Percentiles rank a stretch among this genome's conserved stretches.
Evolutionary conservation across 2,329 filamentous ascomycete genomes (phyloP).

Genomic region (Aspergillus aculeatus): DNA sequence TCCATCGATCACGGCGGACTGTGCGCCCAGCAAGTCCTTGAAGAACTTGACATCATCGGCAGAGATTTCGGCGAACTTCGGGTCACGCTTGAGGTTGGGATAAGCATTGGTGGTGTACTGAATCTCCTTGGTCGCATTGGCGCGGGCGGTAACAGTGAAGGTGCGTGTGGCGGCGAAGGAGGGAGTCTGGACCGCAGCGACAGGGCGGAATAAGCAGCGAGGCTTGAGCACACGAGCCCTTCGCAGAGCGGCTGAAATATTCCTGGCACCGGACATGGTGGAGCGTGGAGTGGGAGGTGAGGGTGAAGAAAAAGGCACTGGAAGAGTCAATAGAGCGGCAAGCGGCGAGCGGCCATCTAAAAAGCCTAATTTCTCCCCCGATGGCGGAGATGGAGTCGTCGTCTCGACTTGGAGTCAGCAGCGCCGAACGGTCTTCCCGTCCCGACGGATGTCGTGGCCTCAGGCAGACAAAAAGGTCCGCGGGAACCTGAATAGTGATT

Average conservation of each 20-base stretch:
- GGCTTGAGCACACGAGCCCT: conserved; percentile 34
- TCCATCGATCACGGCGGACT: conserved; percentile 80
- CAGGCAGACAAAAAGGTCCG: neutral
- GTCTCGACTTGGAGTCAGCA: neutral
- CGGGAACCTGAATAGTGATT: too few relatives aligned
- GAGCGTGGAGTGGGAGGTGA: neutral
- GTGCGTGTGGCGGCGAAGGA: conserved; percentile 22
- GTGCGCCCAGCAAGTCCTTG: conserved; percentile 72
- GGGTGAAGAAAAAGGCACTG: neutral
- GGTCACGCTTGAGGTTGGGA: conserved; percentile 76
- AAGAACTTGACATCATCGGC: conserved; percentile 80
- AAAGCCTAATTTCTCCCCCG: conserved; percentile 7
- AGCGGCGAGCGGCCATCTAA: conserved; percentile 11
- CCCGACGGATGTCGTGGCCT: conserved; percentile 1
- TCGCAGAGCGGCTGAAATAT: conserved; percentile 32
- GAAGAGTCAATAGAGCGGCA: neutral
- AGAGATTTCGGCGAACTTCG: conserved; percentile 68
- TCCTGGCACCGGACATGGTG: conserved; percentile 34
- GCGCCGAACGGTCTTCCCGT: conserved; percentile 1
- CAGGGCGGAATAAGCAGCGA: conserved; percentile 24
- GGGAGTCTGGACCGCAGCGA: conserved; percentile 19
- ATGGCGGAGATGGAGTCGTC: neutral
- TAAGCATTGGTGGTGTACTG: conserved; percentile 81
- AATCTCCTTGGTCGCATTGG: conserved; percentile 40
- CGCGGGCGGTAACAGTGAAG: conserved; percentile 32